Conservation (phyloP, 148 eudicot species). For the Euryodendron excelsum region DNA sequence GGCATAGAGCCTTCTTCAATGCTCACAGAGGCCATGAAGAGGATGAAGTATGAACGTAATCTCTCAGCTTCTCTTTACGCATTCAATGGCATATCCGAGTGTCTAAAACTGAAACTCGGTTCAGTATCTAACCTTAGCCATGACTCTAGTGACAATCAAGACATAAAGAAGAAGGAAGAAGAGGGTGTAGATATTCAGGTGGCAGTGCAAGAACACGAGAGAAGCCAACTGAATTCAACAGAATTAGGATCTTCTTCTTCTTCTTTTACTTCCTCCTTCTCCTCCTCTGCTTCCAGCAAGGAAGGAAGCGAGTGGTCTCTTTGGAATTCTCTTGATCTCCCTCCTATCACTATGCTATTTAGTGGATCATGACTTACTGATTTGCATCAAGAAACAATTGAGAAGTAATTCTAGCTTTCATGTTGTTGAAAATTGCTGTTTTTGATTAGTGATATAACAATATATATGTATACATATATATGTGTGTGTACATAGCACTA, state of each 20-base stretch:
- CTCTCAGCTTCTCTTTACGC: constrained; percentile 50
- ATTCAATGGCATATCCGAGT: constrained; percentile 41
- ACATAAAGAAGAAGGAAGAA: constrained; percentile 6
- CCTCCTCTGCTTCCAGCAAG: neutral
- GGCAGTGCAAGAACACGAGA: constrained; percentile 1
- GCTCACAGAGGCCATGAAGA: constrained; percentile 40
- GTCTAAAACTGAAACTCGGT: constrained; percentile 29
- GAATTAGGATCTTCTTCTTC: constrained; percentile 2
- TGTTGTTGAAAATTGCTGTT: no score
- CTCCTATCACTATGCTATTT: constrained; percentile 10
- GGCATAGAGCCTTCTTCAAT: constrained; percentile 25
- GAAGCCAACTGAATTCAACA: neutral
- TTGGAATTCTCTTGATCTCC: constrained; percentile 20
- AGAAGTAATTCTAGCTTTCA: neutral
- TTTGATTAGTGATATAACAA: no score
- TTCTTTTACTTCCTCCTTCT: no score
- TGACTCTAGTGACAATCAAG: constrained; percentile 17
- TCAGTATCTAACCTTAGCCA: constrained; percentile 29
- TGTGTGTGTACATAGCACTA: no score
- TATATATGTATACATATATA: no score
- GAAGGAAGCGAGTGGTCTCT: constrained; percentile 11
- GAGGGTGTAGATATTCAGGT: neutral
- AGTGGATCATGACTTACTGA: neutral
- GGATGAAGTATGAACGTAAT: constrained; percentile 46
- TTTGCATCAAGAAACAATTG: neutral